Evolutionary conservation across 306 rosid genomes (phyloP).

Genomic region (Lablab purpureus): DNA sequence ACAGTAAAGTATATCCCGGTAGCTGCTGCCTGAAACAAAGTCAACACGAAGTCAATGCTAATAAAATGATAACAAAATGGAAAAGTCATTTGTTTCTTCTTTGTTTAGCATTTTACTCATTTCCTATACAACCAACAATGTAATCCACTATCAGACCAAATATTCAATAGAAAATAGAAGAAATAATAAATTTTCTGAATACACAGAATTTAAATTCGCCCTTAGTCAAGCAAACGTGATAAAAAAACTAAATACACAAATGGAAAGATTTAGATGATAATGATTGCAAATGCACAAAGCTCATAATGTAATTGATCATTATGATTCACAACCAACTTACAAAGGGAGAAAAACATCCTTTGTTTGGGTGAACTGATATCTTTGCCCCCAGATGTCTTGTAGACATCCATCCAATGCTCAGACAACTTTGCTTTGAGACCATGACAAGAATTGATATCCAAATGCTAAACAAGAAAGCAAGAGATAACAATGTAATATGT

Average conservation of each 20-base stretch:
- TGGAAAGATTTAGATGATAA: slow-evolving; percentile 8
- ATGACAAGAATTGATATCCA: slow-evolving; percentile 48
- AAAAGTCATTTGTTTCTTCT: neutral
- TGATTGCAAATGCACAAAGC: slow-evolving; percentile 14
- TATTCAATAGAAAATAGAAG: neutral
- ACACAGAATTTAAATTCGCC: slow-evolving; percentile 16
- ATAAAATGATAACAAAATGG: slow-evolving; percentile 14
- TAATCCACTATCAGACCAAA: neutral
- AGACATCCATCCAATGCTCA: slow-evolving; percentile 81
- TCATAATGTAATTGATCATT: slow-evolving; percentile 27
- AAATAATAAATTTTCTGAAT: slow-evolving; percentile 9
- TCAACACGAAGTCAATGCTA: slow-evolving; percentile 38
- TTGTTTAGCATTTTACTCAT: neutral
- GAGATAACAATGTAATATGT: slow-evolving; percentile 21
- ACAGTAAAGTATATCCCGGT: slow-evolving; percentile 77
- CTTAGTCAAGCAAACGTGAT: slow-evolving; percentile 23
- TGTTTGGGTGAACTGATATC: slow-evolving; percentile 72
- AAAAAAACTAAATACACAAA: slow-evolving; percentile 19
- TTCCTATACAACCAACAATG: neutral
- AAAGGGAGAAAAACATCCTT: slow-evolving; percentile 71
- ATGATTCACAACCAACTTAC: slow-evolving; percentile 60
- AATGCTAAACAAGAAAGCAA: slow-evolving; percentile 59
- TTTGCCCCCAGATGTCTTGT: slow-evolving; percentile 71
- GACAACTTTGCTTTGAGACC: slow-evolving; percentile 67
- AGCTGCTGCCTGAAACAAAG: slow-evolving; percentile 74